Evolutionary conservation across 768 basidiomycete genomes (phyloP).

Genomic region (Amyloporia xantha): DNA sequence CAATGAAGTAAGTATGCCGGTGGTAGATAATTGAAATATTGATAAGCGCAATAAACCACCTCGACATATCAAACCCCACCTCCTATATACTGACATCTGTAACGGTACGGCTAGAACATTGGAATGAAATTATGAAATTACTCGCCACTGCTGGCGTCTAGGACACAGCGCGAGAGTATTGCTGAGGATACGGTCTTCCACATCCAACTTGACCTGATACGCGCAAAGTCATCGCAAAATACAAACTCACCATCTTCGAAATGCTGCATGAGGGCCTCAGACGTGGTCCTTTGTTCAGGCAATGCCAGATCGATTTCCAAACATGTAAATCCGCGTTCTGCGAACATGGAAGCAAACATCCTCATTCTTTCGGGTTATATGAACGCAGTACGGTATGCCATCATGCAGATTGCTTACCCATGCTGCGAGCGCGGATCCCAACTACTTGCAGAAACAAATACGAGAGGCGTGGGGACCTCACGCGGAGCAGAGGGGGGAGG

Average conservation of each 20-base stretch:
- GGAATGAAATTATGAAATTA: no score
- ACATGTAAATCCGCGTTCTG: constrained; percentile 44
- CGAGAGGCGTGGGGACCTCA: constrained; percentile 45
- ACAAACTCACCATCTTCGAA: constrained; percentile 36
- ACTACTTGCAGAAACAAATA: constrained; percentile 42
- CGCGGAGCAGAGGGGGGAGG: constrained; percentile 38
- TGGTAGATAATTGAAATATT: background rate
- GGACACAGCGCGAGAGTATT: no score
- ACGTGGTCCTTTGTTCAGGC: constrained; percentile 12
- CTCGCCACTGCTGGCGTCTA: no score
- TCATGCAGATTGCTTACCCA: constrained; percentile 26
- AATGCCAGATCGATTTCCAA: constrained; percentile 35
- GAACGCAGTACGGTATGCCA: background rate
- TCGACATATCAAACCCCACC: no score
- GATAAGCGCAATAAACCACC: no score
- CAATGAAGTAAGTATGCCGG: background rate
- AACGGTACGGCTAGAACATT: no score
- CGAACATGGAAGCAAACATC: constrained; percentile 32
- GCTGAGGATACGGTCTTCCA: no score
- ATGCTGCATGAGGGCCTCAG: constrained; percentile 29
- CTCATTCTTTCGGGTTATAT: constrained; percentile 24
- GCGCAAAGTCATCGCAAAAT: no score
- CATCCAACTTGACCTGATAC: no score
- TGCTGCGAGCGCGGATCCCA: constrained; percentile 36
- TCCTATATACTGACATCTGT: no score